Evolutionary conservation across 2,329 filamentous ascomycete genomes (phyloP).

Genomic region (Fusarium aywerte): DNA sequence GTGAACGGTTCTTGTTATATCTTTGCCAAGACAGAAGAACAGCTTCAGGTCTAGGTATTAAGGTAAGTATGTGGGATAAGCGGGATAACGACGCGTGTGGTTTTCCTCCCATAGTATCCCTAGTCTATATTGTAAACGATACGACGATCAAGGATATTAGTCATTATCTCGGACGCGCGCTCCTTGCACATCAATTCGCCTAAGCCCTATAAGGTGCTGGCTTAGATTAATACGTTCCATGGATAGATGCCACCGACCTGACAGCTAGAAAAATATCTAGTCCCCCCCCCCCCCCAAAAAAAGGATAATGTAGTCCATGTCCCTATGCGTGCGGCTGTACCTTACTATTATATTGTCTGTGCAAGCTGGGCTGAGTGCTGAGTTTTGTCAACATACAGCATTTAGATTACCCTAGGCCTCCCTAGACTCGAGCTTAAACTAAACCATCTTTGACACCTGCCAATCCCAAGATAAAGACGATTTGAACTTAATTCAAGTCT

Average conservation of each 20-base stretch:
- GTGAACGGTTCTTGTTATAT: not conserved
- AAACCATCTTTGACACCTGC: conserved; percentile 1
- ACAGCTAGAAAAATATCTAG: not conserved
- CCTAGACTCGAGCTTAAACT: not conserved
- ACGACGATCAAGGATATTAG: conserved; percentile 25
- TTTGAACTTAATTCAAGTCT: conserved; percentile 5
- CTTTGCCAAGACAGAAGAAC: not conserved
- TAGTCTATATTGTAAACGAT: not conserved
- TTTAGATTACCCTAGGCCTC: conserved; percentile 3
- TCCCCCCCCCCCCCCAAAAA: too few relatives aligned
- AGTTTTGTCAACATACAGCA: conserved; percentile 8
- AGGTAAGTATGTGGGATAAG: conserved; percentile 13
- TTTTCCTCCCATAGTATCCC: not conserved
- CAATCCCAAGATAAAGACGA: not conserved
- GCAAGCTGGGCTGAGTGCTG: conserved; percentile 19
- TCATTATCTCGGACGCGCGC: conserved; percentile 10
- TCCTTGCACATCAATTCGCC: conserved; percentile 20
- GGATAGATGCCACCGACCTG: not conserved
- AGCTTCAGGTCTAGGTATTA: not conserved
- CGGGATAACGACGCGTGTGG: conserved; percentile 25
- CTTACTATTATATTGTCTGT: not conserved
- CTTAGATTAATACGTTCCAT: conserved; percentile 18
- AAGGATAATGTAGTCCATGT: conserved; percentile 8
- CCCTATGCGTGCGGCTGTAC: too few relatives aligned
- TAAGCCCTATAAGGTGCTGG: conserved; percentile 28